Evolutionary conservation across 164 flowering plant genomes (phyloP).

Genomic region (Litsea cubeba): DNA sequence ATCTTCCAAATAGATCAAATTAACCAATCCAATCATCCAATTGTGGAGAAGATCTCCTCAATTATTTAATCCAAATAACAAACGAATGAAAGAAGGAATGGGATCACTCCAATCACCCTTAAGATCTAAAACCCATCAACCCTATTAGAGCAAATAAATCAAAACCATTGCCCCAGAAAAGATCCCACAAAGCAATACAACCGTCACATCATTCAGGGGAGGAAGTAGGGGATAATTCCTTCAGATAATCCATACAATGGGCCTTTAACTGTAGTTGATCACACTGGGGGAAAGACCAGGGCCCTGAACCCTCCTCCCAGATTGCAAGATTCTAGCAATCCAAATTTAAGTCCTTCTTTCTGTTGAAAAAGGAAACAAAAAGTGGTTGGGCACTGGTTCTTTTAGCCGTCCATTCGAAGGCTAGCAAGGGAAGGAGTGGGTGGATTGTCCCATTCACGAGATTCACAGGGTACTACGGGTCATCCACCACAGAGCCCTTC

Average conservation of each 20-base stretch:
- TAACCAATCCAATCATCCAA: constrained; percentile 3
- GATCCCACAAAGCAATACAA: neutral
- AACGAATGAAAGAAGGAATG: neutral
- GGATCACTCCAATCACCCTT: neutral
- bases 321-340: neutral
- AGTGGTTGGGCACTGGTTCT: neutral
- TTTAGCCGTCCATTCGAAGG: neutral
- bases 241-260: no score
- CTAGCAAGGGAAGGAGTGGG: neutral
- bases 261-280: neutral
- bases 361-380: no score
- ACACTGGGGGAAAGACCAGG: neutral
- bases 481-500: neutral
- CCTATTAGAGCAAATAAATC: neutral
- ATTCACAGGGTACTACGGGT: neutral
- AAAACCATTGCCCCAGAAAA: neutral
- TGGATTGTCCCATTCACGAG: neutral
- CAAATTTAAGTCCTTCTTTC: neutral
- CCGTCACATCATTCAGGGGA: neutral
- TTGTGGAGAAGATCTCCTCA: constrained; percentile 1
- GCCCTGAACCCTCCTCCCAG: neutral
- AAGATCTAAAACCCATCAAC: neutral
- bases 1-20: neutral
- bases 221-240: no score
- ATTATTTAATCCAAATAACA: neutral